These are phyloP conservation scores for Rhododendron simsii DNA, from an alignment of 148 eudicot genomes.

Conservation along the genomic window DNA sequence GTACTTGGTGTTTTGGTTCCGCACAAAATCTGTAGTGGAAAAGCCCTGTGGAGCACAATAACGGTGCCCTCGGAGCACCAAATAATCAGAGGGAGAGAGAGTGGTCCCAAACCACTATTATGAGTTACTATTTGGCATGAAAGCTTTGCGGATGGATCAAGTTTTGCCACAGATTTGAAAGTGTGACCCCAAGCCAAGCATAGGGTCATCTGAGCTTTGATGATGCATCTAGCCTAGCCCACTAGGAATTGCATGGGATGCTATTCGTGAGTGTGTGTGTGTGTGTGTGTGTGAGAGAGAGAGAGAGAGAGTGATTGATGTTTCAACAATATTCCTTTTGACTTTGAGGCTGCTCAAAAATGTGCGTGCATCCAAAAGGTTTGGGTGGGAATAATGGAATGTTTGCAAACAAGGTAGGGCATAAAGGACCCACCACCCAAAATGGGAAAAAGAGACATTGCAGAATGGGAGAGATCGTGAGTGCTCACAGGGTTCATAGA, in stretches of 20 bases:
- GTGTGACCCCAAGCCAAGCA: neutral
- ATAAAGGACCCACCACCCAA: neutral
- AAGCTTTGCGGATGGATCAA: too few species aligned
- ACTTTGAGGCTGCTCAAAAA: neutral
- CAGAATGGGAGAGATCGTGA: neutral
- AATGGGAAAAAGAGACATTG: neutral
- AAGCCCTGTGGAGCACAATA: too few species aligned
- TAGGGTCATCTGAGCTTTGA: too few species aligned
- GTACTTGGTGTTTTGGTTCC: too few species aligned
- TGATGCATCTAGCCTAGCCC: neutral
- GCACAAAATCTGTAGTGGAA: too few species aligned
- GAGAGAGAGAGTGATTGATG: constrained; percentile 10
- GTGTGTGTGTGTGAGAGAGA: too few species aligned
- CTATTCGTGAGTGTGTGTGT: neutral
- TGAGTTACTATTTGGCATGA: too few species aligned
- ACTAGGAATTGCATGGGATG: neutral
- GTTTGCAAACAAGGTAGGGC: constrained; percentile 6
- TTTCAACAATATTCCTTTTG: constrained; percentile 14
- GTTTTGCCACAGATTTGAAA: too few species aligned
- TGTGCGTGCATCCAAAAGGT: neutral
- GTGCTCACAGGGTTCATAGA: neutral
- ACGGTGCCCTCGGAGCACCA: too few species aligned
- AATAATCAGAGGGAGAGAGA: too few species aligned
- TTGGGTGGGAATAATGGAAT: constrained; percentile 6
- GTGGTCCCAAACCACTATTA: too few species aligned